phyloP scores from a whole-genome alignment of 345 rosid genomes.

The Eucalyptus cladocalyx region DNA sequence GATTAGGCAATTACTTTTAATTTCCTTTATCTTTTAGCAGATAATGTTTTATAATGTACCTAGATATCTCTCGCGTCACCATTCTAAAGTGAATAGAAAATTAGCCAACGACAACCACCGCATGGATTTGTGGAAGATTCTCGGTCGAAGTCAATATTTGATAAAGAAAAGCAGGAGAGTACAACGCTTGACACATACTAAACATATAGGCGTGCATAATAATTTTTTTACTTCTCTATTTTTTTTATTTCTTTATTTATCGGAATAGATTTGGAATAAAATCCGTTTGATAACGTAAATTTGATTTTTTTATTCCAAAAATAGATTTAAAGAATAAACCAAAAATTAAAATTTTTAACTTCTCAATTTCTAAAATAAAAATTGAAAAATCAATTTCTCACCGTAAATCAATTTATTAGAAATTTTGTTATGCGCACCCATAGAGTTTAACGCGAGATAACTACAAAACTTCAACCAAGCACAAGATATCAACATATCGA shows the following conservation, averaged over 20 bases:
- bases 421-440: no score
- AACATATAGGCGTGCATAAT: no score
- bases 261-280: no score
- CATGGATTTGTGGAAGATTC: background rate
- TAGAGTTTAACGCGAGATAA: background rate
- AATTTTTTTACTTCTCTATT: no score
- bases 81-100: background rate
- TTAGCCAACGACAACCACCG: rapidly evolving
- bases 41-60: rapidly evolving
- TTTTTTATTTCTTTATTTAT: no score
- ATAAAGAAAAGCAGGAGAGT: background rate
- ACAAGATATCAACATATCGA: rapidly evolving
- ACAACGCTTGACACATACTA: rapidly evolving
- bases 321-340: no score
- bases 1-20: background rate
- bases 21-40: background rate
- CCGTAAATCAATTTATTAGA: no score
- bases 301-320: no score
- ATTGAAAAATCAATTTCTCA: no score
- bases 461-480: background rate
- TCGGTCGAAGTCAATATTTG: background rate
- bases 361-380: no score
- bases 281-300: no score
- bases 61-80: background rate
- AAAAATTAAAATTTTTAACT: no score